Percentiles rank a stretch among this genome's conserved stretches.
Evolutionary conservation across 345 rosid genomes (phyloP).

Genomic region (Ailanthus altissimus): DNA sequence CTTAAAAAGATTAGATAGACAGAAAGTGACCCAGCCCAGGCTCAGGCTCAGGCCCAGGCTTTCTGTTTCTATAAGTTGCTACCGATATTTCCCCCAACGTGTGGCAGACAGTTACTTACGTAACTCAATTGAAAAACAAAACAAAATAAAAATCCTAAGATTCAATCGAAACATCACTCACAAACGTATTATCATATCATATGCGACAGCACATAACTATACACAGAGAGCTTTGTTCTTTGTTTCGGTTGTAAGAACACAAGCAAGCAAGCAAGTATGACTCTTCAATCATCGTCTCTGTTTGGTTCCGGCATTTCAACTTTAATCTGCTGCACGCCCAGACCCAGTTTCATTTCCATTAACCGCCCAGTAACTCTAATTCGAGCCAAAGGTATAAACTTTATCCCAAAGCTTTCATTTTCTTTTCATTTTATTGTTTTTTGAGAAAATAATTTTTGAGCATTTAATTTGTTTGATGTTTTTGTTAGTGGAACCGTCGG

Average conservation of each 20-base stretch:
- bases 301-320: slow-evolving; percentile 43
- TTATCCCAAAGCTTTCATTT: not conserved
- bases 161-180: not conserved
- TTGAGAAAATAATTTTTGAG: not conserved
- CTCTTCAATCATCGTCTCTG: slow-evolving; percentile 56
- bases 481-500: slow-evolving; percentile 73
- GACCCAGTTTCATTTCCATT: slow-evolving; percentile 16
- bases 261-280: slow-evolving; percentile 32
- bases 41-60: not conserved
- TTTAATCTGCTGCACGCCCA: slow-evolving; percentile 37
- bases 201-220: too few relatives aligned
- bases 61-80: not conserved
- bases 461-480: not conserved
- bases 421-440: not conserved
- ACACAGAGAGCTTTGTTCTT: not conserved
- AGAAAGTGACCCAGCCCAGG: too few relatives aligned
- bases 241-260: not conserved
- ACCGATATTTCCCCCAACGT: slow-evolving; percentile 25
- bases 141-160: not conserved
- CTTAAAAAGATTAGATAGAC: too few relatives aligned
- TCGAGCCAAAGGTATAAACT: slow-evolving; percentile 47
- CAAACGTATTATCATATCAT: not conserved
- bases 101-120: slow-evolving; percentile 1
- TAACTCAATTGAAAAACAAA: not conserved
- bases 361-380: slow-evolving; percentile 39